These are phyloP conservation scores for Eucalyptus erythrocorys DNA, from an alignment of 345 rosid species.

Conservation along the genomic window DNA sequence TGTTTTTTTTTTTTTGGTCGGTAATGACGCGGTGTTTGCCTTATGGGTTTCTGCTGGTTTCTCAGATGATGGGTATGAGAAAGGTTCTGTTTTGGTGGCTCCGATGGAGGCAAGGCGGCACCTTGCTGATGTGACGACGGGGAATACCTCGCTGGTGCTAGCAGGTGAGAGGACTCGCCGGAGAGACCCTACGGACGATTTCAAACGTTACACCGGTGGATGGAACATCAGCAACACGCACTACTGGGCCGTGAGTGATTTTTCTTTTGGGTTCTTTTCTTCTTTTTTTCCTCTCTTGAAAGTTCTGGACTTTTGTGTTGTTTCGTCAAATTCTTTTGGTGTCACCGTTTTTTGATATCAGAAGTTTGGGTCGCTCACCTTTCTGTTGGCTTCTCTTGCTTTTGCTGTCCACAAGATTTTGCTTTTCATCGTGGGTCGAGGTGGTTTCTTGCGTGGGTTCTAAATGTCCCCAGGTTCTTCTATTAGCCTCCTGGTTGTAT, in stretches of 20 bases:
- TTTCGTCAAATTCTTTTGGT: not conserved
- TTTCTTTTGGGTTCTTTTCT: not conserved
- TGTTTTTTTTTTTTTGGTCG: too few relatives aligned
- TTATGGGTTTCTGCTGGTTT: not conserved
- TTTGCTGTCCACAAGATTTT: not conserved
- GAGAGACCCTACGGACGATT: constrained; percentile 48
- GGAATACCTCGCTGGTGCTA: constrained; percentile 46
- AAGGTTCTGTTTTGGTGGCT: constrained; percentile 5
- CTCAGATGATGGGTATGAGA: constrained; percentile 5
- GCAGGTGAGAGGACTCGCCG: constrained; percentile 65
- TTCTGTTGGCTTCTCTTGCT: not conserved
- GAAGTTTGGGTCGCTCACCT: not conserved
- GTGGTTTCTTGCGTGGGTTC: not conserved
- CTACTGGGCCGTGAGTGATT: constrained; percentile 81
- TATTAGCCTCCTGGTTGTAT: not conserved
- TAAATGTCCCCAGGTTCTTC: not conserved
- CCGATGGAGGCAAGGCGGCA: constrained; percentile 43
- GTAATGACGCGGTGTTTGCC: not conserved
- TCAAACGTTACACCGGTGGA: constrained; percentile 61
- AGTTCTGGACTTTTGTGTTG: not conserved
- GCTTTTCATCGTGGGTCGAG: not conserved
- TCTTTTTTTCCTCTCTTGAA: not conserved
- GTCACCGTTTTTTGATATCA: not conserved
- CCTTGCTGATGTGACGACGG: constrained; percentile 34
- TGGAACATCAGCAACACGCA: constrained; percentile 76